Conservation (phyloP, 106 monocot species). For the Dendrobium huoshanense region DNA sequence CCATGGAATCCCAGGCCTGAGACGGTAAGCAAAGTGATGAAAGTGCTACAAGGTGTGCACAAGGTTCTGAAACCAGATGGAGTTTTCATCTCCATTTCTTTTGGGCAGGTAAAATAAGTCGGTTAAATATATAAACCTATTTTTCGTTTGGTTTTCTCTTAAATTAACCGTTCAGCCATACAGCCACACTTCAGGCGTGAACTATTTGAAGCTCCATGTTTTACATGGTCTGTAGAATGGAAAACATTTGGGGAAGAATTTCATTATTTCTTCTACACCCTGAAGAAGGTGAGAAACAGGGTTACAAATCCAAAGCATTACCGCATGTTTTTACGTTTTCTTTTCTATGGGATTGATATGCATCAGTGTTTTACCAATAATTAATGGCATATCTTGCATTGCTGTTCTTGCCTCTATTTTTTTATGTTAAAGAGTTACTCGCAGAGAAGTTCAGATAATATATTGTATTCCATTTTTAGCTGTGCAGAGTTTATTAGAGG, state of each 20-base stretch:
- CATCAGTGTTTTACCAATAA: too few species aligned
- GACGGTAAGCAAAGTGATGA: constrained; percentile 73
- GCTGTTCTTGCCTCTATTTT: too few species aligned
- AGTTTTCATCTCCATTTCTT: constrained; percentile 82
- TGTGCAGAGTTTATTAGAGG: too few species aligned
- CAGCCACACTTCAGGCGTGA: constrained; percentile 92
- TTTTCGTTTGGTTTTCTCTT: background rate
- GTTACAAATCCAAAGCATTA: background rate
- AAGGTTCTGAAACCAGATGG: constrained; percentile 75
- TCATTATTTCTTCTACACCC: constrained; percentile 88
- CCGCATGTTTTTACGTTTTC: background rate
- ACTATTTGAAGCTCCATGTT: constrained; percentile 65
- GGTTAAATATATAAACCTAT: background rate
- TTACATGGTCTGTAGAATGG: constrained; percentile 84
- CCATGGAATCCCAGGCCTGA: constrained; percentile 80
- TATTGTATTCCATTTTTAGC: too few species aligned
- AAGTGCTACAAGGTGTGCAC: constrained; percentile 80
- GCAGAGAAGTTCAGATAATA: too few species aligned
- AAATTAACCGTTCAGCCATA: background rate
- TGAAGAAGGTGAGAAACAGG: constrained; percentile 56
- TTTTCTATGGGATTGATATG: background rate
- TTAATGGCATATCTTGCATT: too few species aligned
- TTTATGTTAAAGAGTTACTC: too few species aligned
- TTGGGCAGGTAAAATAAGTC: constrained; percentile 65
- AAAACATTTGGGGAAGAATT: constrained; percentile 81